Conservation (phyloP, 768 basidiomycete genomes). For the Tylopilus subfusipes region DNA sequence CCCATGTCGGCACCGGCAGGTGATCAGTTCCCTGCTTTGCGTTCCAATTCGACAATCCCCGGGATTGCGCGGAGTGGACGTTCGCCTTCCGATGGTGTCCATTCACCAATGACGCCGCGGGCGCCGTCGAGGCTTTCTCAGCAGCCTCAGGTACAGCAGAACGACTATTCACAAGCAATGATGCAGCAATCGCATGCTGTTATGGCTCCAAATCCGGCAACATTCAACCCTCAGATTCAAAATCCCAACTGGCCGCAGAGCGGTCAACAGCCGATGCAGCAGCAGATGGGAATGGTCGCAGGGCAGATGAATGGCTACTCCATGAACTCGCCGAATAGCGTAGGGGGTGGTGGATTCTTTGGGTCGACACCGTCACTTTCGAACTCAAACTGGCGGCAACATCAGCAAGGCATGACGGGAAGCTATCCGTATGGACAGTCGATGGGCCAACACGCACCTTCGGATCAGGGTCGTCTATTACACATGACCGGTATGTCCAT, state of each 20-base stretch:
- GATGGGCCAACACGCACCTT: conserved; percentile 19
- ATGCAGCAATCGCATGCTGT: conserved; percentile 35
- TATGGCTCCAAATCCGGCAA: conserved; percentile 27
- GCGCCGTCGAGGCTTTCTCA: conserved; percentile 34
- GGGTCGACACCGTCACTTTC: conserved; percentile 25
- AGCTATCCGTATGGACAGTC: conserved; percentile 30
- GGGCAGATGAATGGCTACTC: conserved; percentile 35
- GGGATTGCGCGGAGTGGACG: conserved; percentile 73
- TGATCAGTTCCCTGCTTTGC: conserved; percentile 46
- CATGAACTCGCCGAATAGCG: conserved; percentile 38
- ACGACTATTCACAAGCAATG: conserved; percentile 37
- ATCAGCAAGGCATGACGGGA: conserved; percentile 25
- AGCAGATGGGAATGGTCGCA: conserved; percentile 32
- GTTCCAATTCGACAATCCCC: conserved; percentile 61
- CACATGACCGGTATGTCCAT: conserved; percentile 52
- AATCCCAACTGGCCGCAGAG: conserved; percentile 48
- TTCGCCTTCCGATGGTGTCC: conserved; percentile 65
- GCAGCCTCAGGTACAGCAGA: conserved; percentile 49
- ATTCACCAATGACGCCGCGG: conserved; percentile 42
- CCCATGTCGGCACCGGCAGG: conserved; percentile 41
- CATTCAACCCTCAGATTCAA: conserved; percentile 36
- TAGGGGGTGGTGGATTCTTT: conserved; percentile 25
- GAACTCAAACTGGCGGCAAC: conserved; percentile 28
- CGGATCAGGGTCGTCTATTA: conserved; percentile 38
- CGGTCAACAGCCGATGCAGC: conserved; percentile 52